Conservation (phyloP, 2,329 filamentous ascomycete species). For the Phyllosticta citrichinensis region DNA sequence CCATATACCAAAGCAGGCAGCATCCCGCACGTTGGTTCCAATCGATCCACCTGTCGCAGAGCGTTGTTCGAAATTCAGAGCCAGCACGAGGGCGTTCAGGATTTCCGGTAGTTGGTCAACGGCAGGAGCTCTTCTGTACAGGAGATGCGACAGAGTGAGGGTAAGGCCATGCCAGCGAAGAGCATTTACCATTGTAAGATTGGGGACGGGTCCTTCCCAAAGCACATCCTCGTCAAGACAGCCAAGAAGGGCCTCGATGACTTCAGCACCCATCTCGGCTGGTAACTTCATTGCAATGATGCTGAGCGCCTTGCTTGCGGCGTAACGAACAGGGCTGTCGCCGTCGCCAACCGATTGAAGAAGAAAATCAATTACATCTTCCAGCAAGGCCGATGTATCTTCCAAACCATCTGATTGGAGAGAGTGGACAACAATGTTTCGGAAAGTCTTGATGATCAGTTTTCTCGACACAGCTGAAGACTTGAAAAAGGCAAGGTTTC, state of each 20-base stretch:
- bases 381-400: constrained; percentile 41
- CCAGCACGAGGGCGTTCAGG: constrained; percentile 65
- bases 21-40: constrained; percentile 86
- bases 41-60: constrained; percentile 74
- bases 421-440: constrained; percentile 59
- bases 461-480: constrained; percentile 75
- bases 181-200: constrained; percentile 67
- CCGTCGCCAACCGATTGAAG: constrained; percentile 72
- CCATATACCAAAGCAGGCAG: constrained; percentile 95
- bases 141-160: constrained; percentile 72
- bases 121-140: constrained; percentile 77
- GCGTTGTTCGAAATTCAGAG: constrained; percentile 80
- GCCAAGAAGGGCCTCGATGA: constrained; percentile 77
- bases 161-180: constrained; percentile 89
- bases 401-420: constrained; percentile 34
- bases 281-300: constrained; percentile 74
- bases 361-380: constrained; percentile 73
- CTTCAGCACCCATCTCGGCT: constrained; percentile 69
- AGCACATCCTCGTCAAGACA: constrained; percentile 53
- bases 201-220: constrained; percentile 42
- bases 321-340: constrained; percentile 81
- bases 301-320: constrained; percentile 86
- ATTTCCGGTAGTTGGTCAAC: constrained; percentile 60
- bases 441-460: constrained; percentile 72
- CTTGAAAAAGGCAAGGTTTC: constrained; percentile 46